Evolutionary conservation across 768 basidiomycete species (phyloP).

Genomic region (Tricholoma furcatifolium): DNA sequence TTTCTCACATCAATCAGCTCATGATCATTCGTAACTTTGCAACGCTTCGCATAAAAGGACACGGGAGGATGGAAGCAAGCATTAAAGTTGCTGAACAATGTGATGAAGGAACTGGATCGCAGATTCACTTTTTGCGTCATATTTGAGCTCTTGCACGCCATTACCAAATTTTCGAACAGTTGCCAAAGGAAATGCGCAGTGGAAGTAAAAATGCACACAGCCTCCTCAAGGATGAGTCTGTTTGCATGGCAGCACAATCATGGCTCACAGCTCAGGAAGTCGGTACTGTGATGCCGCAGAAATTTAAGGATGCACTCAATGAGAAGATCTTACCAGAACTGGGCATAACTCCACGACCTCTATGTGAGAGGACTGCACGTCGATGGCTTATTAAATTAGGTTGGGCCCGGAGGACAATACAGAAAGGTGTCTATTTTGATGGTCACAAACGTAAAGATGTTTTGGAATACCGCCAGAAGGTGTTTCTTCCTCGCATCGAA

Average conservation of each 20-base stretch:
- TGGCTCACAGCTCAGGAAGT: conserved; percentile 22
- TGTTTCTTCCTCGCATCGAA: conserved; percentile 7
- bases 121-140: background rate
- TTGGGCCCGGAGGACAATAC: background rate
- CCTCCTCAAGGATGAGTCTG: conserved; percentile 16
- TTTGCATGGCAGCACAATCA: conserved; percentile 12
- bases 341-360: conserved; percentile 22
- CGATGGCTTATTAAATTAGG: conserved; percentile 35
- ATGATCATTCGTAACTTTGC: background rate
- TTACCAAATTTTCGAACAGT: conserved; percentile 2
- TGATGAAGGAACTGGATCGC: background rate
- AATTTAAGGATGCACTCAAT: conserved; percentile 26
- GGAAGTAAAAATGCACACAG: background rate
- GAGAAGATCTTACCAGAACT: conserved; percentile 29
- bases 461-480: conserved; percentile 13
- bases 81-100: background rate
- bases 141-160: background rate
- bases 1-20: background rate
- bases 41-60: background rate
- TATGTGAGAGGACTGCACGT: conserved; percentile 31
- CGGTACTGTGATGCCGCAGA: conserved; percentile 27
- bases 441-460: conserved; percentile 25
- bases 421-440: conserved; percentile 25
- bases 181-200: background rate
- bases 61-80: background rate